A percentile compares a stretch with the other conserved stretches of the same genome.
These are phyloP conservation scores for Petunia axillaris DNA, from an alignment of 257 asterid genomes.

Conservation along the genomic window DNA sequence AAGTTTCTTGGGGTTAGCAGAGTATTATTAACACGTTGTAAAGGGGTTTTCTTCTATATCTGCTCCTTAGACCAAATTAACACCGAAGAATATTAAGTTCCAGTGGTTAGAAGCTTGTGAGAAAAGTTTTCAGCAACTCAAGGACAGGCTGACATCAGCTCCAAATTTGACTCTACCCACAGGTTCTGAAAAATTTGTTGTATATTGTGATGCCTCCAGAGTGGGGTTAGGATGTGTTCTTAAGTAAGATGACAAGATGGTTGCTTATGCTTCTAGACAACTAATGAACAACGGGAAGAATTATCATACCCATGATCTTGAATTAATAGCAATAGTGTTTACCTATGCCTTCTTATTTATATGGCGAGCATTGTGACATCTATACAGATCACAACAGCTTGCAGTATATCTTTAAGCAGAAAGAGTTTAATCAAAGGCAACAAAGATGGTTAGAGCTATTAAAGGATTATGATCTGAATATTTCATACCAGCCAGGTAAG, in stretches of 20 bases:
- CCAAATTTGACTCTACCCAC: background rate
- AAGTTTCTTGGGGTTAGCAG: background rate
- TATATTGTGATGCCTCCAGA: background rate
- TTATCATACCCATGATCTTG: background rate
- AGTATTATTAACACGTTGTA: background rate
- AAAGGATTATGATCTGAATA: no score
- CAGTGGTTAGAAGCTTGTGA: background rate
- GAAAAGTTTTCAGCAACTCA: background rate
- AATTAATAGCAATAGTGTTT: background rate
- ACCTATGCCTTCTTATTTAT: no score
- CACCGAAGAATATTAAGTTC: background rate
- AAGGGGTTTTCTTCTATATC: background rate
- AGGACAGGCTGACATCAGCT: background rate
- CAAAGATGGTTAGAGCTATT: no score
- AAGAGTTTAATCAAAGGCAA: no score
- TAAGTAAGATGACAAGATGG: background rate
- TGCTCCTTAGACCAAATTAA: background rate
- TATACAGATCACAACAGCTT: no score
- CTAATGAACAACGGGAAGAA: background rate
- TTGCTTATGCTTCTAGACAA: background rate
- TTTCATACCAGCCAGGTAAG: no score
- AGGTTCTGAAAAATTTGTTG: background rate
- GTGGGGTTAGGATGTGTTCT: background rate
- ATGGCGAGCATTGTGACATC: no score
- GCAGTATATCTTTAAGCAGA: no score